A percentile compares a stretch with the other conserved stretches of the same genome.
Evolutionary conservation across 108 stramenopile species (phyloP).

Genomic region (Cyclotella baltica): DNA sequence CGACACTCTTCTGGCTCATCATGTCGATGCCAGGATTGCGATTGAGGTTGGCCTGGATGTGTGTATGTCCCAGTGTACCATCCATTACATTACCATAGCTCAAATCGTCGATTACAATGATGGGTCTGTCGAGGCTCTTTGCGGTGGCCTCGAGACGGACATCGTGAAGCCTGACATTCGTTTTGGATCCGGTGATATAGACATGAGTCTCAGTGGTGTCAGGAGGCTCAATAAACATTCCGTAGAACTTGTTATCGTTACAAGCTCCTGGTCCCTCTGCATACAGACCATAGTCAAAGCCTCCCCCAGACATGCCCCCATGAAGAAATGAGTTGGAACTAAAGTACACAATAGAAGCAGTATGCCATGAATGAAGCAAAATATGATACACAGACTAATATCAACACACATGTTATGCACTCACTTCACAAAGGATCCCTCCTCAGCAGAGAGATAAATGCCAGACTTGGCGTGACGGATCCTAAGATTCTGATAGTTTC

Average conservation of each 20-base stretch:
- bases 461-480: conserved; percentile 48
- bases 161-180: conserved; percentile 42
- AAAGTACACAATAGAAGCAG: no score
- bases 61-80: conserved; percentile 42
- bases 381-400: no score
- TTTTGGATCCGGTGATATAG: conserved; percentile 45
- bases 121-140: conserved; percentile 27
- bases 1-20: conserved; percentile 27
- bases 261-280: conserved; percentile 48
- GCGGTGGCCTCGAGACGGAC: conserved; percentile 38
- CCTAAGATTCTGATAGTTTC: conserved; percentile 35
- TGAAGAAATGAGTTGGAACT: conserved; percentile 35
- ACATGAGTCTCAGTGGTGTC: conserved; percentile 32
- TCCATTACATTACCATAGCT: conserved; percentile 51
- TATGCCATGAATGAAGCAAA: no score
- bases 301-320: conserved; percentile 48
- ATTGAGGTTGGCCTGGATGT: conserved; percentile 41
- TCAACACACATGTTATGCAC: no score
- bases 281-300: conserved; percentile 21
- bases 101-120: conserved; percentile 45
- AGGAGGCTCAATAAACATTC: conserved; percentile 45
- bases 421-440: conserved; percentile 45
- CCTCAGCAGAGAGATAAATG: conserved; percentile 34
- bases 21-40: conserved; percentile 45
- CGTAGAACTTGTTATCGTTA: conserved; percentile 54